A percentile compares a stretch with the other conserved stretches of the same genome.
phyloP scores from a whole-genome alignment of 2,329 filamentous ascomycete species.

The Penicillium aurantiogriseum region DNA sequence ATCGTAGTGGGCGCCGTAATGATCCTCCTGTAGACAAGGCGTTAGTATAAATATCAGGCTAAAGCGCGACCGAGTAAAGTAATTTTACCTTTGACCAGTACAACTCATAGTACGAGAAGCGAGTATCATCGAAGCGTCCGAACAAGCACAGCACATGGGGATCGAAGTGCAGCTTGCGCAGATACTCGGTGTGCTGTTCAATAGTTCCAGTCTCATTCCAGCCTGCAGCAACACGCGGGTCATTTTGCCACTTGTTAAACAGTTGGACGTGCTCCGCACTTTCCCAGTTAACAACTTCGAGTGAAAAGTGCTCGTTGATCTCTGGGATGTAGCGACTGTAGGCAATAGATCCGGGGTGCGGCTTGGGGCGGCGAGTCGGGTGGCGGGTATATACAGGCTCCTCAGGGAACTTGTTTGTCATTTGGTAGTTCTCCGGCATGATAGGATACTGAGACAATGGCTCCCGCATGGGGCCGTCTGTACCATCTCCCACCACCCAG shows the following conservation, averaged over 20 bases:
- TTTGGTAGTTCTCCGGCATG: conserved; percentile 37
- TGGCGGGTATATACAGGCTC: conserved; percentile 62
- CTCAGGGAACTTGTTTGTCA: conserved; percentile 50
- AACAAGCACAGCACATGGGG: conserved; percentile 69
- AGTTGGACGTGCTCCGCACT: conserved; percentile 64
- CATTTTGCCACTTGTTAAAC: conserved; percentile 81
- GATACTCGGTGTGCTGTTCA: conserved; percentile 71
- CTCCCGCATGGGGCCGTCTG: conserved; percentile 27
- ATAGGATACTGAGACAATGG: conserved; percentile 30
- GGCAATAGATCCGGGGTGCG: conserved; percentile 65
- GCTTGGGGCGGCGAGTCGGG: conserved; percentile 70
- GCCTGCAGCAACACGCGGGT: conserved; percentile 73
- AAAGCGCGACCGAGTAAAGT: not conserved
- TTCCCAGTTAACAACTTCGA: conserved; percentile 69
- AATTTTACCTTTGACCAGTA: conserved; percentile 68
- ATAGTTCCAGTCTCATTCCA: conserved; percentile 78
- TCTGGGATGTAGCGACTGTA: conserved; percentile 80
- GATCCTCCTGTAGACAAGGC: conserved; percentile 52
- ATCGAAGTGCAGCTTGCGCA: conserved; percentile 66
- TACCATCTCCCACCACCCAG: conserved; percentile 55
- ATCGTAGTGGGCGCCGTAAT: conserved; percentile 58
- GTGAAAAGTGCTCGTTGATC: conserved; percentile 72
- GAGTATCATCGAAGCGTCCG: conserved; percentile 67
- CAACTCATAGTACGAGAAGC: conserved; percentile 76
- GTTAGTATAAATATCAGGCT: not conserved